Evolutionary conservation across 352 stramenopile species (phyloP), one percentile per base, ranked within the genome.

Genomic region (Elongisporangium anandrum): DNA sequence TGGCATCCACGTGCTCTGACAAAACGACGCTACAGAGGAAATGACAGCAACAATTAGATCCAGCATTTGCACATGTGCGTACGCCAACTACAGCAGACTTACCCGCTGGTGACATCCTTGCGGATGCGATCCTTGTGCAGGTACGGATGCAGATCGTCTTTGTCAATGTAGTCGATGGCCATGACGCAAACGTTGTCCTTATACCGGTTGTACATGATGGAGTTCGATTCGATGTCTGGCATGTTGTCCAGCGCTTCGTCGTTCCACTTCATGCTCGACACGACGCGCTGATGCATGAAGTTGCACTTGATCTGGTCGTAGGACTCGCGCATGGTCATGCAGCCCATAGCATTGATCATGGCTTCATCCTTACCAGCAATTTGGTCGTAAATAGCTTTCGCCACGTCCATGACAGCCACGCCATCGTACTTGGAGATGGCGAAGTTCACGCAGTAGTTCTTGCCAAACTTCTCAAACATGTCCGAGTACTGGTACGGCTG

Each of bases 401-500:
- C 79, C 22, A 90, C 78, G 34, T 88, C 69, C 16, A 75, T 74
- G 3, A 92, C 75, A n/a, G 68, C 71, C 4, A 89, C 78, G 24
- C 70, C 80, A 19, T 92, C 80, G 68, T 86, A 87, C 63, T 80
- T 86, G 49, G 77, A 86, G 52, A 92, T 83, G 29, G 75, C 69
- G 53, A 92, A 90, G 63, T 90, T 77, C 12, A 90, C 77, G 52
- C 68, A 89, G 65, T 92, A 92, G 60, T 80, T 78, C 63, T 92
- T 92, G 60, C 82, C 82, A 39, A 90, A 92, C 55, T 84, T 81
- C 62, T 92, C 82, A 63, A 92, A 92, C 70, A 80, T 81, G 63
- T 92, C 82, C 22, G 77, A 81, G 64, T 85, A 88, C 59, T 83
- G 73, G 73, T 89, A 88, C 41, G 78, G 79, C 64, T 88, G 66